Evolutionary conservation across 139 green algal species (phyloP).

Genomic region (Tetradesmus obliquus): DNA sequence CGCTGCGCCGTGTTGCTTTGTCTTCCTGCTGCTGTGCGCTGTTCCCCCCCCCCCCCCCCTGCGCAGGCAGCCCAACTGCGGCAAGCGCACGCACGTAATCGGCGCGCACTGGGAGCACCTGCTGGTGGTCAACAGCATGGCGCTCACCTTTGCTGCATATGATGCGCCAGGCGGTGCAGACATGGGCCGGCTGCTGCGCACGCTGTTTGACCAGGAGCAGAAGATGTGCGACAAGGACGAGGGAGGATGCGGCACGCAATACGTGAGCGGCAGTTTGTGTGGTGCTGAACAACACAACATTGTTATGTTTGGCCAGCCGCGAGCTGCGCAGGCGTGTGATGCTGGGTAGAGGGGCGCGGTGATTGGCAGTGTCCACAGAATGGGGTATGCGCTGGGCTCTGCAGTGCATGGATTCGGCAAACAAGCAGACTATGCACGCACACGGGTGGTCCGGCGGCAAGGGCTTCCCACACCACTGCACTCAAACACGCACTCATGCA

Average conservation of each 20-base stretch:
- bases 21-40: too few species aligned
- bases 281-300: neutral
- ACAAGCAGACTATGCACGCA: too few species aligned
- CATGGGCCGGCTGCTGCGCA: slow-evolving; percentile 49
- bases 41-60: neutral
- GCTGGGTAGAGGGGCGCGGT: too few species aligned
- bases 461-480: too few species aligned
- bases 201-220: slow-evolving; percentile 54
- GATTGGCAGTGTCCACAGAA: too few species aligned
- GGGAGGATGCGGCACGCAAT: slow-evolving; percentile 56
- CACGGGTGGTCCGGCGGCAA: too few species aligned
- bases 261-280: neutral
- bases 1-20: too few species aligned
- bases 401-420: too few species aligned
- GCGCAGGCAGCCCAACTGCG: neutral
- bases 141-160: slow-evolving; percentile 24
- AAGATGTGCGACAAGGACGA: slow-evolving; percentile 77
- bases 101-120: slow-evolving; percentile 62
- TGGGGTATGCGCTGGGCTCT: neutral
- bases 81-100: slow-evolving; percentile 52
- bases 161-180: neutral
- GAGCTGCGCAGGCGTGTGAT: too few species aligned
- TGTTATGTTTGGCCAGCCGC: neutral
- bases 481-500: too few species aligned
- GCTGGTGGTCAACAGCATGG: slow-evolving; percentile 55